Evolutionary conservation across 768 basidiomycete species (phyloP).

Genomic region (Asterophora lycoperdoides): DNA sequence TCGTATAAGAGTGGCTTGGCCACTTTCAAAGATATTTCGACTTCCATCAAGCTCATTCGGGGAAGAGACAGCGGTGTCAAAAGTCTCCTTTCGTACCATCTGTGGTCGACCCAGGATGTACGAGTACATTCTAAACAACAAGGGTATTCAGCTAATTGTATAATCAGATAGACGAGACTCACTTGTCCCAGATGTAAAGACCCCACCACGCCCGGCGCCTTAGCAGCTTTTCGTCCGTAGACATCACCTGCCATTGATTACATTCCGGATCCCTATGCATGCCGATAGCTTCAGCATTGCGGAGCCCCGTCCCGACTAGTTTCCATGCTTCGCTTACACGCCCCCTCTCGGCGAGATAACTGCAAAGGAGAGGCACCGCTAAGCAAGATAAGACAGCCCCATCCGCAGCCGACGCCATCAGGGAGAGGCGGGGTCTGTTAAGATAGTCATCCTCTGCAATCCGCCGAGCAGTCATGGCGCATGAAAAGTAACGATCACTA

Average conservation of each 20-base stretch:
- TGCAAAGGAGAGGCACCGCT: slow-evolving; percentile 40
- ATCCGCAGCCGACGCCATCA: slow-evolving; percentile 38
- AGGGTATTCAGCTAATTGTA: slow-evolving; percentile 7
- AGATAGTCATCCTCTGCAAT: slow-evolving; percentile 43
- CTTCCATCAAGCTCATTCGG: slow-evolving; percentile 27
- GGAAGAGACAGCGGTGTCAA: slow-evolving; percentile 34
- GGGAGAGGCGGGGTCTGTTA: slow-evolving; percentile 28
- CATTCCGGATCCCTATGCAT: slow-evolving; percentile 43
- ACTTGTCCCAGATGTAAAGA: slow-evolving; percentile 41
- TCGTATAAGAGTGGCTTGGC: slow-evolving; percentile 33
- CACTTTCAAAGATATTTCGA: slow-evolving; percentile 33
- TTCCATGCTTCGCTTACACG: slow-evolving; percentile 49
- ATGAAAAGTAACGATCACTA: slow-evolving; percentile 35
- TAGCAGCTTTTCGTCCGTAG: slow-evolving; percentile 37
- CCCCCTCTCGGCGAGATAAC: slow-evolving; percentile 43
- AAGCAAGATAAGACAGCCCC: slow-evolving; percentile 45
- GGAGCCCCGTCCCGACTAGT: slow-evolving; percentile 36
- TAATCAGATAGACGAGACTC: slow-evolving; percentile 13
- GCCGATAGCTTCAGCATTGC: slow-evolving; percentile 37
- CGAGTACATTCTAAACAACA: slow-evolving; percentile 33
- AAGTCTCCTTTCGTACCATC: slow-evolving; percentile 32
- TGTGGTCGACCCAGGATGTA: slow-evolving; percentile 43
- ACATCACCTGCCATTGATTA: slow-evolving; percentile 39
- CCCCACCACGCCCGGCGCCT: slow-evolving; percentile 43
- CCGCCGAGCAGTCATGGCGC: slow-evolving; percentile 41